Evolutionary conservation across 257 asterid genomes (phyloP), one percentile per base, ranked within the genome.

Genomic region (Hygrophila difformis): DNA sequence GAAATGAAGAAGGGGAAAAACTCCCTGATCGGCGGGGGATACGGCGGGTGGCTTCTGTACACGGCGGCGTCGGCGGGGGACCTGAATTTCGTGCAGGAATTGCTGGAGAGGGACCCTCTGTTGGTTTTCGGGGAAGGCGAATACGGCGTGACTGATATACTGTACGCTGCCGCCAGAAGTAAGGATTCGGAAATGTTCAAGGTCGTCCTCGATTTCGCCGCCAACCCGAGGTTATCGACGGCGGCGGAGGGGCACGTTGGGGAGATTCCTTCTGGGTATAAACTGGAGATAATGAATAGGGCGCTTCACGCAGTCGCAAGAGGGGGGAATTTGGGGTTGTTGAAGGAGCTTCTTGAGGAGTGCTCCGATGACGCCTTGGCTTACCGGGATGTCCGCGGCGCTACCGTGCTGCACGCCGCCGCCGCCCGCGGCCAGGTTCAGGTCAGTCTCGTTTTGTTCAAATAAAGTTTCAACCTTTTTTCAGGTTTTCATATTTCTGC

Each of bases 1-100:
- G 88, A 73, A 18, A 55, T 23, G 44, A 77, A 70, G 66, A 82
- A 61, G 29, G 87, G 92, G 0, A 74, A 61, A 38, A 75, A 78
- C 53, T 75, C 93, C 33, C 77, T 86, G 0, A 49, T 91, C 26
- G 63, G 87, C 21, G 79, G 82, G 2, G 96, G 96, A 1, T 85
- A 86, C 49, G 93, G 98, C 13, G 96, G 98, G 0, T 89, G 98
- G 98, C 79, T 89, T 37, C 48, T 89, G n/a, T 89, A 89, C 65
- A 77, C 96, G 8, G 94, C 93, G 33, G 85, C 96, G 1, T 89
- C 98, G 1, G 96, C 98, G 14, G 96, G 96, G 13, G 96, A 89
- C 70, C 13, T 66, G 71, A 39, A 12, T 3, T 89, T 85, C 42
- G 93, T 85, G 7, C 65, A 18, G 49, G 88, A 89, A 33, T 53